phyloP scores from a whole-genome alignment of 345 rosid genomes.

The Corchorus olitorius region DNA sequence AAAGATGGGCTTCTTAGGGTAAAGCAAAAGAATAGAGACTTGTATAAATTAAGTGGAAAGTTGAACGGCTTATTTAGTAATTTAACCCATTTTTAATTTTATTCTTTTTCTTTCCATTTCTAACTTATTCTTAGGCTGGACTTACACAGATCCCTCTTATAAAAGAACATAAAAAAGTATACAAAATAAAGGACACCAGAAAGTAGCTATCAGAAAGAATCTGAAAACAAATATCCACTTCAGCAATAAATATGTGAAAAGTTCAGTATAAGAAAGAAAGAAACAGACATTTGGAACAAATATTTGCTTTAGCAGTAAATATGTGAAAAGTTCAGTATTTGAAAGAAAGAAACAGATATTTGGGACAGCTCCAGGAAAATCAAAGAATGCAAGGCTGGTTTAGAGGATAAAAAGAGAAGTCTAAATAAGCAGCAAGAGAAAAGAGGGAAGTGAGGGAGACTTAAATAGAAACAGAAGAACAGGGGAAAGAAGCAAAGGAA shows the following conservation, averaged over 20 bases:
- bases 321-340: background rate
- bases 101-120: background rate
- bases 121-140: background rate
- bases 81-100: no score
- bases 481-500: background rate
- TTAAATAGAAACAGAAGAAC: background rate
- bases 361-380: background rate
- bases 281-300: background rate
- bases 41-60: no score
- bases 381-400: background rate
- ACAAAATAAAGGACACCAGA: background rate
- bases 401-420: background rate
- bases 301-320: background rate
- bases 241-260: background rate
- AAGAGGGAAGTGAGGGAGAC: background rate
- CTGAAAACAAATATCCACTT: background rate
- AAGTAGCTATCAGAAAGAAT: background rate
- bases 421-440: background rate
- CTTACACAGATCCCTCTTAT: background rate
- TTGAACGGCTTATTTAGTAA: no score
- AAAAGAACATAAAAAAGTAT: background rate
- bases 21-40: no score
- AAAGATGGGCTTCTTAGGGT: no score
- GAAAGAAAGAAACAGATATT: background rate
- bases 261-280: background rate